Conservation (phyloP, 768 basidiomycete species). For the Trametes villosa region DNA sequence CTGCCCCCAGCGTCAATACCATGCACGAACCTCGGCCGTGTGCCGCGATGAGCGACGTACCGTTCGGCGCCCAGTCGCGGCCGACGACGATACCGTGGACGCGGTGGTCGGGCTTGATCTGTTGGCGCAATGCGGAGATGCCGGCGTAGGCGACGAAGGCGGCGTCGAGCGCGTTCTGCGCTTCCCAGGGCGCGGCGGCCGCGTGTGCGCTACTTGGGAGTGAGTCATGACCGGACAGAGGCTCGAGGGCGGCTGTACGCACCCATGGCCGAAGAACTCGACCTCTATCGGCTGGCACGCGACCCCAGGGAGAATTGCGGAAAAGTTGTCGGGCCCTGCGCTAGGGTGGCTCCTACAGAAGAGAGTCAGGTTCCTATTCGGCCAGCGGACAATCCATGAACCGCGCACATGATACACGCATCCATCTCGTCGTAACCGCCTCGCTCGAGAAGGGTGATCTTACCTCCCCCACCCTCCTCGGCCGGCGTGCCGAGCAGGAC, state of each 20-base stretch:
- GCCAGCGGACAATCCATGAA: background rate
- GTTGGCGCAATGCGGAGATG: constrained; percentile 82
- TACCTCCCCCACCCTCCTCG: constrained; percentile 81
- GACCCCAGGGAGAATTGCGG: constrained; percentile 55
- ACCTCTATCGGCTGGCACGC: constrained; percentile 70
- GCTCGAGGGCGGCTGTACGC: constrained; percentile 27
- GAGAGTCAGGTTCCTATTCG: background rate
- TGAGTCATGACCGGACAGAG: background rate
- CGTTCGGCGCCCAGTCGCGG: constrained; percentile 69
- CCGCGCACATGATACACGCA: constrained; percentile 68
- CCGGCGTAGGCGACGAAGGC: constrained; percentile 83
- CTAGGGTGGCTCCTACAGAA: constrained; percentile 71
- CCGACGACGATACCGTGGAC: constrained; percentile 80
- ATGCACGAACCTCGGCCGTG: background rate
- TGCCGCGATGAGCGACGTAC: constrained; percentile 41
- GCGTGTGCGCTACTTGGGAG: constrained; percentile 65
- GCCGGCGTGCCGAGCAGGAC: constrained; percentile 82
- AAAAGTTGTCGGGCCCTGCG: constrained; percentile 55
- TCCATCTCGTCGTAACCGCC: constrained; percentile 86
- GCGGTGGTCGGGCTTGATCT: constrained; percentile 81
- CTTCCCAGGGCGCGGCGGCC: constrained; percentile 85
- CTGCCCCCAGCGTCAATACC: constrained; percentile 40
- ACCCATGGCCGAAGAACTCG: constrained; percentile 80
- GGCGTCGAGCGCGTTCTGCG: constrained; percentile 85
- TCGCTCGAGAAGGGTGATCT: constrained; percentile 69